Evolutionary conservation across 345 rosid genomes (phyloP), one percentile per base, ranked within the genome.

Genomic region (Bruguiera sexangula): DNA sequence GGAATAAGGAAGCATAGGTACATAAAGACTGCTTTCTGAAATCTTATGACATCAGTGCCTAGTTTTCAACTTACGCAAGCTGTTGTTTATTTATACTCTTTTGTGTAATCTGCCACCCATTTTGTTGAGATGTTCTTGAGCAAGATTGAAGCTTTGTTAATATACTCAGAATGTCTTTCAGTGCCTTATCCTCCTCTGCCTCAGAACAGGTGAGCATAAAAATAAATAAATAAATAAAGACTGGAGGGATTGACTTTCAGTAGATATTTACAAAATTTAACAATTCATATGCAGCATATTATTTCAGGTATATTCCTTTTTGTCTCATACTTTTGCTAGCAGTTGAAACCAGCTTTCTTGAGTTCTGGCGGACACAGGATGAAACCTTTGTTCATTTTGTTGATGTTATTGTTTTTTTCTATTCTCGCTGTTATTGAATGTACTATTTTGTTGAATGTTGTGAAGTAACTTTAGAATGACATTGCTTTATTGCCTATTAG

Each of bases 401-500:
- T 39, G 3, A 3, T 19, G 11, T 21, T 10, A 39, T 15, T 6
- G 1, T 15, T 11, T 36, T 55, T 24, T 43, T 27, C 6, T 60
- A 27, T 19, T 58, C 20, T 9, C 20, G 10, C 20, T 5, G 21
- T 24, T 6, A 62, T 36, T 4, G 22, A 54, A 24, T 53, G 29
- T 20, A 6, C 6, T 63, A 57, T 24, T 48, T 32, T 16, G 2
- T 22, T 5, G 54, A 24, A 27, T 27, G 29, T 24, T 5, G 51
- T 53, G 7, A 30, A 65, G 34, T 70, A 65, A 59, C 66, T 55
- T 11, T 8, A 22, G 8, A 55, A 4, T 53, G 26, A 6, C 26
- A 48, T 69, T 67, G 31, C 51, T 11, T 62, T 20, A 29, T 74
- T 1, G 60, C 65, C 55, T 74, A 59, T 59, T 74, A 94, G 98